Conservation (phyloP, 345 rosid genomes). For the Acer campestre region DNA sequence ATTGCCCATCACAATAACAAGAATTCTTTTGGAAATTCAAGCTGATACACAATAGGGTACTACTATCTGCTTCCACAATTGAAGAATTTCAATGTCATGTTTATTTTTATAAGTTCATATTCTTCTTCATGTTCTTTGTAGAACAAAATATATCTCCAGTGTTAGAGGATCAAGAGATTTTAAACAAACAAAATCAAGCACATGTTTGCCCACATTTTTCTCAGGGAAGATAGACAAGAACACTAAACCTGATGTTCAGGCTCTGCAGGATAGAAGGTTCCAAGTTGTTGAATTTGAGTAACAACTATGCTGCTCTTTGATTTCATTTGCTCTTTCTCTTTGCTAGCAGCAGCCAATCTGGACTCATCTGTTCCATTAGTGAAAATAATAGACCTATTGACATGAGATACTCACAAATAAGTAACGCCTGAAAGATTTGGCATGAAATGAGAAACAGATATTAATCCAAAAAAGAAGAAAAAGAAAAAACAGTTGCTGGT, state of each 20-base stretch:
- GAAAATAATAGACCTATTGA: slow-evolving; percentile 75
- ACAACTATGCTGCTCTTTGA: slow-evolving; percentile 73
- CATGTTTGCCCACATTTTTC: background rate
- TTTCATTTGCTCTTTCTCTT: slow-evolving; percentile 80
- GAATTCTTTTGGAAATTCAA: background rate
- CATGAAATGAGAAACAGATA: background rate
- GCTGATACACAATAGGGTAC: background rate
- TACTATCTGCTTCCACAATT: background rate
- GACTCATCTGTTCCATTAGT: slow-evolving; percentile 81
- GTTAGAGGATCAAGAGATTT: background rate
- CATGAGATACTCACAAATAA: slow-evolving; percentile 7
- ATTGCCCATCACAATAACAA: background rate
- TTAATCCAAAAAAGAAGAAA: background rate
- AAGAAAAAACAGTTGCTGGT: background rate
- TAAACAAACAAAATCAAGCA: background rate
- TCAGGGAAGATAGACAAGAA: background rate
- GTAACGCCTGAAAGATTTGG: background rate
- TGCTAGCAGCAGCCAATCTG: slow-evolving; percentile 70
- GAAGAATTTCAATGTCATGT: background rate
- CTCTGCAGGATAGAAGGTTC: slow-evolving; percentile 77
- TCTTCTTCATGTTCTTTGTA: too few relatives aligned
- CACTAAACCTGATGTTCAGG: slow-evolving; percentile 84
- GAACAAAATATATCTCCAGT: background rate
- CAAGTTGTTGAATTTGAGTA: slow-evolving; percentile 80
- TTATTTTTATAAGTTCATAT: background rate